A percentile compares a stretch with the other conserved stretches of the same genome.
Evolutionary conservation across 2,329 filamentous ascomycete species (phyloP).

Genomic region (Sporothrix brasiliensis): DNA sequence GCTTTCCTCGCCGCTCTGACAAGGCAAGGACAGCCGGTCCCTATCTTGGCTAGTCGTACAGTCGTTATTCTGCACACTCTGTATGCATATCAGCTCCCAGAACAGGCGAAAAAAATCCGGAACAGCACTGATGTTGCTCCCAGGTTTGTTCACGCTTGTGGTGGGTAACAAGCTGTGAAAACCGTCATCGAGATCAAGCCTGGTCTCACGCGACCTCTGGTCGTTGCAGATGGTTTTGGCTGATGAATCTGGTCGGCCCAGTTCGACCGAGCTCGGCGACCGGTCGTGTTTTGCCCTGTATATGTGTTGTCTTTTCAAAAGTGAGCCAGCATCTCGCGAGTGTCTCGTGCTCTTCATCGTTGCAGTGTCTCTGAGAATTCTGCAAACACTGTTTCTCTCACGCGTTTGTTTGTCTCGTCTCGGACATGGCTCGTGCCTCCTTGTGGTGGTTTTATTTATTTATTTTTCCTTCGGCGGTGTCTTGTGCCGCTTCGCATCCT

Average conservation of each 20-base stretch:
- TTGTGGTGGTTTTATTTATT: background rate
- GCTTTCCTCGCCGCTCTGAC: no score
- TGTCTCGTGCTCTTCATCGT: background rate
- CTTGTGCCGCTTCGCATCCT: background rate
- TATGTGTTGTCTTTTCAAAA: background rate
- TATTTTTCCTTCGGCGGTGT: background rate
- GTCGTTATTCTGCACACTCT: no score
- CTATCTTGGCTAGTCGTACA: no score
- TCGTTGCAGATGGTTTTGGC: background rate
- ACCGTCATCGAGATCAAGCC: background rate
- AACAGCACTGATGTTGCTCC: no score
- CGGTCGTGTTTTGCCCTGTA: background rate
- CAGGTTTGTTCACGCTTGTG: background rate
- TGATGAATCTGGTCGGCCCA: background rate
- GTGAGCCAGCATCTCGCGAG: background rate
- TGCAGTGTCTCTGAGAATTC: background rate
- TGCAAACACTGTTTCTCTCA: background rate
- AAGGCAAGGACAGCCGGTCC: no score
- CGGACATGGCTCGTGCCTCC: background rate
- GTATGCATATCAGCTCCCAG: no score
- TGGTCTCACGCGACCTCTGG: background rate
- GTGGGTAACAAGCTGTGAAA: background rate
- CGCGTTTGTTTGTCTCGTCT: background rate
- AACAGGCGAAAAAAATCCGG: no score
- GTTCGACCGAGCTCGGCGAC: constrained; percentile 17